phyloP scores from a whole-genome alignment of 306 rosid genomes.

The Pachyrhizus erosus region DNA sequence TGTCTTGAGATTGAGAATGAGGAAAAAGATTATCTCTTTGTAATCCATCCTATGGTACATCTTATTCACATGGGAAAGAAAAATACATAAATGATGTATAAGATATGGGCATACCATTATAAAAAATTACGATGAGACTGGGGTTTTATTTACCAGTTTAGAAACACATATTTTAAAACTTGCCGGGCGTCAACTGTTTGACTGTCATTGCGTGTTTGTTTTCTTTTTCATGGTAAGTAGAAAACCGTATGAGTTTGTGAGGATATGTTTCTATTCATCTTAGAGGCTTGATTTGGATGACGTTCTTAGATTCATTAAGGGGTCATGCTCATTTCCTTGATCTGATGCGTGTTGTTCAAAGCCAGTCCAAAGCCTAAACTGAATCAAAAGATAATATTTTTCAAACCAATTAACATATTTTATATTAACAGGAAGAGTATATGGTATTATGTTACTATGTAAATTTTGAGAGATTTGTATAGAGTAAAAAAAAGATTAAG shows the following conservation, averaged over 20 bases:
- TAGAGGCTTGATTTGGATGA: not conserved
- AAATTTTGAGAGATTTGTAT: not conserved
- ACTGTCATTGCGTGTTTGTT: not conserved
- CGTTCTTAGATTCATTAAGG: not conserved
- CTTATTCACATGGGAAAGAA: not conserved
- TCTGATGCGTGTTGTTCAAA: not conserved
- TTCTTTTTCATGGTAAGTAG: not conserved
- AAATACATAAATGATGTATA: not conserved
- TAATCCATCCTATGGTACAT: too few species aligned
- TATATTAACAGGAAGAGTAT: not conserved
- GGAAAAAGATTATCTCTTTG: too few species aligned
- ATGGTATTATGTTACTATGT: not conserved
- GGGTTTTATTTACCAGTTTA: not conserved
- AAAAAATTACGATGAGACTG: not conserved
- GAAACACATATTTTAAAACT: too few species aligned
- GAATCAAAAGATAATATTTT: not conserved
- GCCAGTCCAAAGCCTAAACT: not conserved
- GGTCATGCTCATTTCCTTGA: not conserved
- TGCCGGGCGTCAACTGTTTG: not conserved
- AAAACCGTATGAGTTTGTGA: not conserved
- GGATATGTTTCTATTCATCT: not conserved
- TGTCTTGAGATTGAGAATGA: constrained; percentile 10
- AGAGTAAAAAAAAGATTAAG: not conserved
- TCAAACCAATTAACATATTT: too few species aligned
- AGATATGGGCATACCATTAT: not conserved